A percentile compares a stretch with the other conserved stretches of the same genome.
Conservation (phyloP, 345 rosid species). For the Triadica sebifera region DNA sequence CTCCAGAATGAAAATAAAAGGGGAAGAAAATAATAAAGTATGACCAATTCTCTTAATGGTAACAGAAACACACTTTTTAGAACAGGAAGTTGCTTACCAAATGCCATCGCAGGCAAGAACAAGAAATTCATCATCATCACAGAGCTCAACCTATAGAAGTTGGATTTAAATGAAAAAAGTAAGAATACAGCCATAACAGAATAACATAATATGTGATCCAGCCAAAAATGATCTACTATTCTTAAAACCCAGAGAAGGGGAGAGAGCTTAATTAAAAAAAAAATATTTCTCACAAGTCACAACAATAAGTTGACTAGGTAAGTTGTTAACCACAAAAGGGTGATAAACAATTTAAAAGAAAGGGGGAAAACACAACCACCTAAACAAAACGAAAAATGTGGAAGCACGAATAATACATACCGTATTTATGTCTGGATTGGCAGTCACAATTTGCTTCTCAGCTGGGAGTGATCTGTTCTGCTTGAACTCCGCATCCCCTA, state of each 20-base stretch:
- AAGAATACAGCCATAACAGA: neutral
- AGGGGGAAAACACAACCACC: neutral
- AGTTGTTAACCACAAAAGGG: neutral
- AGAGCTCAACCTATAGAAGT: constrained; percentile 73
- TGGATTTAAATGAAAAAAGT: neutral
- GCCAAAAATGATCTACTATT: neutral
- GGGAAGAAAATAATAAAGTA: neutral
- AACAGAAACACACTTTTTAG: neutral
- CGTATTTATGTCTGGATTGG: constrained; percentile 76
- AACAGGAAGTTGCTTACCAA: constrained; percentile 46
- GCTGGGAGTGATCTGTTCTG: constrained; percentile 69
- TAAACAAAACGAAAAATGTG: neutral
- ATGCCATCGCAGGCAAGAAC: constrained; percentile 97
- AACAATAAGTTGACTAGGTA: neutral
- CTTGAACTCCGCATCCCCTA: constrained; percentile 95
- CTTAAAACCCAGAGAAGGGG: neutral
- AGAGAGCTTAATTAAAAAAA: neutral
- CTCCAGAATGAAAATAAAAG: neutral
- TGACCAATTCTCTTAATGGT: neutral
- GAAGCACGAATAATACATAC: constrained; percentile 31
- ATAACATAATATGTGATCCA: neutral
- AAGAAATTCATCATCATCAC: constrained; percentile 87
- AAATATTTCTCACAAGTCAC: neutral
- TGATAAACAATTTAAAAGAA: neutral
- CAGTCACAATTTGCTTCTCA: constrained; percentile 82